phyloP scores from a whole-genome alignment of 805 yeast species.

The Trichomonascus vanleenenianus region DNA sequence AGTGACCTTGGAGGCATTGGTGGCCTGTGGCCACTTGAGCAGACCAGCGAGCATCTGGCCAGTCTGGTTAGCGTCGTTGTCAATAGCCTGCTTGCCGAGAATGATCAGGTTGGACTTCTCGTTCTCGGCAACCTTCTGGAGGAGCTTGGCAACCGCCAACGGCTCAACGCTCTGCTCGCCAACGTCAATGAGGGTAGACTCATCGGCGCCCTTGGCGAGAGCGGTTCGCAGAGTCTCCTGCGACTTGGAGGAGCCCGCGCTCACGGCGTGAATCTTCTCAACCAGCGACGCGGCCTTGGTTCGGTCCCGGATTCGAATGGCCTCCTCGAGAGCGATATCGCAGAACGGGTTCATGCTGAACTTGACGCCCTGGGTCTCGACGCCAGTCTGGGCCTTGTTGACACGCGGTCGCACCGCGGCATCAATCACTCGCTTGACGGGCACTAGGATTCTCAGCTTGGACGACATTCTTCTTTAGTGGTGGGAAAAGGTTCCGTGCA shows the following conservation, averaged over 20 bases:
- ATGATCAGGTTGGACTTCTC: constrained; percentile 71
- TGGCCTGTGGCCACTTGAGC: constrained; percentile 93
- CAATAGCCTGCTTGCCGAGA: constrained; percentile 95
- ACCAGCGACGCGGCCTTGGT: constrained; percentile 49
- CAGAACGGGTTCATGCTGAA: constrained; percentile 94
- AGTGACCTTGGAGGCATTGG: constrained; percentile 83
- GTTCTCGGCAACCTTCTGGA: constrained; percentile 62
- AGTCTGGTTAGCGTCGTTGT: constrained; percentile 89
- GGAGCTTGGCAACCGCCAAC: constrained; percentile 77
- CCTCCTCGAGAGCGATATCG: constrained; percentile 96
- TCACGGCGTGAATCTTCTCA: constrained; percentile 81
- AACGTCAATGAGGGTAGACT: constrained; percentile 72
- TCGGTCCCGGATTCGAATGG: constrained; percentile 64
- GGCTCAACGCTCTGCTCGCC: constrained; percentile 78
- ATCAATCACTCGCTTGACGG: constrained; percentile 92
- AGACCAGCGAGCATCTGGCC: constrained; percentile 96
- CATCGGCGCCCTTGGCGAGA: constrained; percentile 90
- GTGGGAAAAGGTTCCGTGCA: not conserved
- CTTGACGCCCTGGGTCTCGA: constrained; percentile 84
- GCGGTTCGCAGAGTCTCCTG: constrained; percentile 86
- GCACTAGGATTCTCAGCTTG: constrained; percentile 61
- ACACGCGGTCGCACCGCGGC: constrained; percentile 89
- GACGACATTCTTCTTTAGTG: constrained; percentile 14
- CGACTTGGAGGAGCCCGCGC: constrained; percentile 80
- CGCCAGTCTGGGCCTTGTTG: constrained; percentile 75